These are phyloP conservation scores for Moniliella sp. DNA, from an alignment of 1,284 basidiomycete species.

Conservation along the genomic window DNA sequence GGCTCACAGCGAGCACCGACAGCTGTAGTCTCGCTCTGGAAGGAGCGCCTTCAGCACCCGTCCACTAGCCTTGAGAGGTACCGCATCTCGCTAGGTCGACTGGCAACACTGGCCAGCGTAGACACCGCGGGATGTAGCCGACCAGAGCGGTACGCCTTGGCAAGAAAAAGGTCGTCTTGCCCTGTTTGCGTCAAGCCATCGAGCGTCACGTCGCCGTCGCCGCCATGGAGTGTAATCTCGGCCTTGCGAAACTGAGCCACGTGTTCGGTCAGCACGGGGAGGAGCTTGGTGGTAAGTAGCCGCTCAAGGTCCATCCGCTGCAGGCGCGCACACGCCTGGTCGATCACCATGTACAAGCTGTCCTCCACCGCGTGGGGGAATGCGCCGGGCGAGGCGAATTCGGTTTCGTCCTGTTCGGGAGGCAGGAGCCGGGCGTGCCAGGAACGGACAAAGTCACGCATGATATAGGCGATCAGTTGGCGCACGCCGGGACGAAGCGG, in stretches of 20 bases:
- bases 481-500: too few species aligned
- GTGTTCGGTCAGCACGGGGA: constrained; percentile 68
- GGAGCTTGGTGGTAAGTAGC: constrained; percentile 56
- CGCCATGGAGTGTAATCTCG: constrained; percentile 57
- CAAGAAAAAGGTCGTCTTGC: constrained; percentile 63
- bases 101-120: constrained; percentile 60
- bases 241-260: constrained; percentile 74
- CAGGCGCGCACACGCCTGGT: constrained; percentile 43
- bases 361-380: constrained; percentile 61
- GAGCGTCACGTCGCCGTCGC: constrained; percentile 54
- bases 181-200: too few species aligned
- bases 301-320: constrained; percentile 50
- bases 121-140: constrained; percentile 55
- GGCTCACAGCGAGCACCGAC: constrained; percentile 50
- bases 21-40: constrained; percentile 54
- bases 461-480: constrained; percentile 7
- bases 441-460: constrained; percentile 20
- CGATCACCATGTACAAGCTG: constrained; percentile 49
- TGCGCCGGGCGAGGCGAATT: constrained; percentile 64
- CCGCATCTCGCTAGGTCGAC: constrained; percentile 66
- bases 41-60: constrained; percentile 50
- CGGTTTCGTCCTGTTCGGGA: too few species aligned
- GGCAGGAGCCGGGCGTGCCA: constrained; percentile 50
- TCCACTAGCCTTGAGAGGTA: constrained; percentile 50
- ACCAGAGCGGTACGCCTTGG: constrained; percentile 32